Conservation (phyloP, 1,284 basidiomycete species). For the Melampsora medusae region DNA sequence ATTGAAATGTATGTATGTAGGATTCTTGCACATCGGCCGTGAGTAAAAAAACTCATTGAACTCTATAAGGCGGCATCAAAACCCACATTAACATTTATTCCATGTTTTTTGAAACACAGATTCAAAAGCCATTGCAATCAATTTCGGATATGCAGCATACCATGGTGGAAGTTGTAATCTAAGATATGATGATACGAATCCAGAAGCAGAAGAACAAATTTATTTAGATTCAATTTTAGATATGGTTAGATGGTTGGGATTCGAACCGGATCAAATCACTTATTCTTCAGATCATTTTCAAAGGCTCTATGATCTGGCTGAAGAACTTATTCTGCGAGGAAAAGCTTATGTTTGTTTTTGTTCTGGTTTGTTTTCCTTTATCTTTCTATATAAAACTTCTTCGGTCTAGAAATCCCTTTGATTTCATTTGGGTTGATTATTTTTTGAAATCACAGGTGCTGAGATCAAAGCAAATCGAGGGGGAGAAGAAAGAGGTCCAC, state of each 20-base stretch:
- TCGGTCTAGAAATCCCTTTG: constrained; percentile 26
- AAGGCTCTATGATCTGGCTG: constrained; percentile 78
- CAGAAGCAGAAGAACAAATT: constrained; percentile 90
- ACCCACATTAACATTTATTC: no score
- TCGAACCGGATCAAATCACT: constrained; percentile 97
- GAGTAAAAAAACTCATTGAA: background rate
- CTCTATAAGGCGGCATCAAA: no score
- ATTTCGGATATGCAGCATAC: constrained; percentile 94
- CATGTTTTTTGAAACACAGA: constrained; percentile 54
- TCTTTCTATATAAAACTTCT: constrained; percentile 15
- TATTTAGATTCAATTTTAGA: constrained; percentile 97
- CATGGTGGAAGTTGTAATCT: constrained; percentile 87
- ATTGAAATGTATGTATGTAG: background rate
- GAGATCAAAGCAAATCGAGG: constrained; percentile 86
- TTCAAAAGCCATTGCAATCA: constrained; percentile 96
- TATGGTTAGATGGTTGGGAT: constrained; percentile 93
- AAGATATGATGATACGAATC: constrained; percentile 97
- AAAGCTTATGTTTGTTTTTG: constrained; percentile 96
- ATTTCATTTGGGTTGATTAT: constrained; percentile 26
- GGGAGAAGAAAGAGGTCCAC: constrained; percentile 74
- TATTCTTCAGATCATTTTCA: constrained; percentile 98
- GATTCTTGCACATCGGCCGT: constrained; percentile 42
- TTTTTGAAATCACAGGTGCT: constrained; percentile 63
- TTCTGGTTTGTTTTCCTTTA: constrained; percentile 66
- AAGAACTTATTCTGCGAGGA: constrained; percentile 84